Base-by-base conservation (phyloP, 202 grass and related monocot genomes). In the Digitaria exilis region DNA sequence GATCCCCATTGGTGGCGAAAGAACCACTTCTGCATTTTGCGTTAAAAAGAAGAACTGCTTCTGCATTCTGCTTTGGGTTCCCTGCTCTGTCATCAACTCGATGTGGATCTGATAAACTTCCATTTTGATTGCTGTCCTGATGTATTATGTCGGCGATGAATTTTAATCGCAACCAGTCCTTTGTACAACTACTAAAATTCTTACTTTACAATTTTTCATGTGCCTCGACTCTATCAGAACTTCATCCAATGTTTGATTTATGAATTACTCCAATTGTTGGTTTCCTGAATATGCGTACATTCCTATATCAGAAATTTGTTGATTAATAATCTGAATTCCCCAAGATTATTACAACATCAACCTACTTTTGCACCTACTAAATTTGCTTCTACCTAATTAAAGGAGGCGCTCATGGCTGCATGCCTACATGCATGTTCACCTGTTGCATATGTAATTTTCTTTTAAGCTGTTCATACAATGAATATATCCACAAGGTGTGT, bases 61-160 rank as follows among this genome's bases (percentile, higher is more conserved):
- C 71, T 71, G 42, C 83, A 43, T 82, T 76, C 30, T 31, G n/a
- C 15, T 24, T 26, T n/a, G n/a, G n/a, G n/a, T 41, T 41, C 34
- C 30, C 60, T 73, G 16, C 28, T 24, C 32, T 16, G 18, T 50
- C 24, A 18, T 2, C 13, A 60, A 4, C 25, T 74, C 8, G 57
- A 50, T 31, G 35, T 24, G 6, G 46, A 64, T 82, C 25, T 1
- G 52, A 16, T 35, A 43, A 60, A 7, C 32, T 76, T 35, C 8
- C 16, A 55, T 24, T 66, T 49, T 52, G 9, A 28, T 28, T 77
- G 19, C 32, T 55, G 5, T 45, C 75, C 30, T 50, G 51, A 21
- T 55, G 56, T 13, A 13, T 21, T 39, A 45, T 26, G 16, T 3
- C 28, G n/a, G n/a, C n/a, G n/a, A n/a, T n/a, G n/a, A n/a, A n/a